Percentiles rank a stretch among this genome's conserved stretches.
Evolutionary conservation across 768 basidiomycete genomes (phyloP).

Genomic region (Hygrocybe coccinea): DNA sequence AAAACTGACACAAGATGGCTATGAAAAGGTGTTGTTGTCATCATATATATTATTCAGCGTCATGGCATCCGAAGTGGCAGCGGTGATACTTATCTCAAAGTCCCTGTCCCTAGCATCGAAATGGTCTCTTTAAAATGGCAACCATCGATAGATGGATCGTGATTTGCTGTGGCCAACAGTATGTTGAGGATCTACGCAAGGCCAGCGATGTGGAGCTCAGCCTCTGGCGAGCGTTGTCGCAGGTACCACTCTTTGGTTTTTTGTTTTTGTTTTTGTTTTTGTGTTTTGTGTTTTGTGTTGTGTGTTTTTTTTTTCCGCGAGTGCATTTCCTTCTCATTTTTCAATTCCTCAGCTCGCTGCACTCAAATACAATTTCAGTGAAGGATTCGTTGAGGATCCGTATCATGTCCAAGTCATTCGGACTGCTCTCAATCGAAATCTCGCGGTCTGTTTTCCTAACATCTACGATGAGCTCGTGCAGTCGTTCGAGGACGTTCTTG

Average conservation of each 20-base stretch:
- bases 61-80: not conserved
- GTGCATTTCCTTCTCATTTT: not conserved
- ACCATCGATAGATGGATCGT: conserved; percentile 28
- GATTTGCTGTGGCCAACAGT: conserved; percentile 24
- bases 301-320: not conserved
- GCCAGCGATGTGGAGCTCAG: conserved; percentile 30
- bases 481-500: conserved; percentile 39
- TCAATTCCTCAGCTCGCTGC: conserved; percentile 22
- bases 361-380: conserved; percentile 33
- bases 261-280: not conserved
- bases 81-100: too few species aligned
- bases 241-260: conserved; percentile 17
- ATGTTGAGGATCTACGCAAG: conserved; percentile 31
- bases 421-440: conserved; percentile 32
- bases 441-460: conserved; percentile 30
- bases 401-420: conserved; percentile 37
- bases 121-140: conserved; percentile 24
- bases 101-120: not conserved
- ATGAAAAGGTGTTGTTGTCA: conserved; percentile 8
- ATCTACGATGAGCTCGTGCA: conserved; percentile 44
- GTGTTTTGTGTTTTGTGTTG: not conserved
- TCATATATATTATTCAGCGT: not conserved
- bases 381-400: conserved; percentile 27
- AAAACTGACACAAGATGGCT: conserved; percentile 18
- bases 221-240: conserved; percentile 22